Evolutionary conservation across 2,329 filamentous ascomycete genomes (phyloP).

Genomic region (Talaromyces verruculosus): DNA sequence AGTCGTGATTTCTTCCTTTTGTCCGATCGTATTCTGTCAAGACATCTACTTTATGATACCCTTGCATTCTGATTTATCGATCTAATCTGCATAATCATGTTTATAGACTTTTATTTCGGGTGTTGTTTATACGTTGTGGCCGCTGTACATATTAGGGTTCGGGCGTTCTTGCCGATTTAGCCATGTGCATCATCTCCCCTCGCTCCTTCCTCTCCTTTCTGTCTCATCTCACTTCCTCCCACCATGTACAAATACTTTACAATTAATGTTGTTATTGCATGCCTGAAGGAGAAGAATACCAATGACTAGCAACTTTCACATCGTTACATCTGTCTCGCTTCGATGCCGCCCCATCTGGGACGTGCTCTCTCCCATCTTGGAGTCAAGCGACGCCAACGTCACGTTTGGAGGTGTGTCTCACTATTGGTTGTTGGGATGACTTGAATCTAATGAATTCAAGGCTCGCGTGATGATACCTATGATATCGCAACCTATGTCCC

Average conservation of each 20-base stretch:
- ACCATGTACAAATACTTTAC: background rate
- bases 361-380: conserved; percentile 28
- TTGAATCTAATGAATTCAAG: conserved; percentile 16
- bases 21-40: background rate
- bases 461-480: conserved; percentile 21
- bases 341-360: conserved; percentile 41
- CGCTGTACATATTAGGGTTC: conserved; percentile 6
- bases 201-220: background rate
- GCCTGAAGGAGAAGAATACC: too few relatives aligned
- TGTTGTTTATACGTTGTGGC: background rate
- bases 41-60: conserved; percentile 21
- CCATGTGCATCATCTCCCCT: conserved; percentile 20
- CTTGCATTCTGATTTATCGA: conserved; percentile 5
- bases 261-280: background rate
- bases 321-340: conserved; percentile 46
- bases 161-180: conserved; percentile 9
- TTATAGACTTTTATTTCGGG: background rate
- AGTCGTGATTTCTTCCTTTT: conserved; percentile 2
- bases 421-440: background rate
- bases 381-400: conserved; percentile 11
- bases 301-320: conserved; percentile 9
- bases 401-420: conserved; percentile 27
- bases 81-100: background rate
- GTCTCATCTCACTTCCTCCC: background rate
- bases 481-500: conserved; percentile 27